phyloP scores from a whole-genome alignment of 345 rosid genomes.

The Gossypium longicalyx region DNA sequence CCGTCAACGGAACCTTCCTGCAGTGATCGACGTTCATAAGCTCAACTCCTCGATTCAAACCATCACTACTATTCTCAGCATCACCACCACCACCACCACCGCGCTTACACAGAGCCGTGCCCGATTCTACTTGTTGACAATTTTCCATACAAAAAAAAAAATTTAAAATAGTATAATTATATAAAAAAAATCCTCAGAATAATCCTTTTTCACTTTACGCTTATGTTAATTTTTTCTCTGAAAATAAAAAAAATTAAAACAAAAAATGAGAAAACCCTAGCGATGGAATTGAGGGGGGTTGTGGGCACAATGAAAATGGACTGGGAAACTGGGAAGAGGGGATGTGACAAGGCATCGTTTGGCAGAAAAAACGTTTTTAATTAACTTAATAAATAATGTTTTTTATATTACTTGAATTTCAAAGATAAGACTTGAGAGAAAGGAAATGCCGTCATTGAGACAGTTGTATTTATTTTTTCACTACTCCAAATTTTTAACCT shows the following conservation, averaged over 20 bases:
- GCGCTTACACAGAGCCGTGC: conserved; percentile 21
- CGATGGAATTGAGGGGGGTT: conserved; percentile 23
- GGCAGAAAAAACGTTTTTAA: background rate
- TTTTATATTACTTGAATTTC: background rate
- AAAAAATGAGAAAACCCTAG: conserved; percentile 52
- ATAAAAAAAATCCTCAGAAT: too few relatives aligned
- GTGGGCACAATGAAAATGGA: conserved; percentile 34
- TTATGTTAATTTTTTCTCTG: background rate
- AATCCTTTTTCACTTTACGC: too few relatives aligned
- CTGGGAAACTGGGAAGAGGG: conserved; percentile 16
- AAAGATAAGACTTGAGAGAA: background rate
- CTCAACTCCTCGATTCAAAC: conserved; percentile 26
- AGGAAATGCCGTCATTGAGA: too few relatives aligned
- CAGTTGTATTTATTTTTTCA: background rate
- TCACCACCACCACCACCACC: background rate
- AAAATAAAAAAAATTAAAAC: background rate
- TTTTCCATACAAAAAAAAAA: conserved; percentile 15
- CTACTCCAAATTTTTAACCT: background rate
- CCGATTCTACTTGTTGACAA: conserved; percentile 16
- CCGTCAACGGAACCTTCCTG: conserved; percentile 30
- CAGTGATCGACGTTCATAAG: conserved; percentile 56
- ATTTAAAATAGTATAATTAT: background rate
- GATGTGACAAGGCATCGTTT: conserved; percentile 37
- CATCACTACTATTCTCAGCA: conserved; percentile 10
- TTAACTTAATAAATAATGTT: background rate